Percentiles rank a stretch among this genome's conserved stretches.
These are phyloP conservation scores for Paragyromitra xinjiangensis DNA, from an alignment of 495 filamentous ascomycete genomes.

Conservation along the genomic window DNA sequence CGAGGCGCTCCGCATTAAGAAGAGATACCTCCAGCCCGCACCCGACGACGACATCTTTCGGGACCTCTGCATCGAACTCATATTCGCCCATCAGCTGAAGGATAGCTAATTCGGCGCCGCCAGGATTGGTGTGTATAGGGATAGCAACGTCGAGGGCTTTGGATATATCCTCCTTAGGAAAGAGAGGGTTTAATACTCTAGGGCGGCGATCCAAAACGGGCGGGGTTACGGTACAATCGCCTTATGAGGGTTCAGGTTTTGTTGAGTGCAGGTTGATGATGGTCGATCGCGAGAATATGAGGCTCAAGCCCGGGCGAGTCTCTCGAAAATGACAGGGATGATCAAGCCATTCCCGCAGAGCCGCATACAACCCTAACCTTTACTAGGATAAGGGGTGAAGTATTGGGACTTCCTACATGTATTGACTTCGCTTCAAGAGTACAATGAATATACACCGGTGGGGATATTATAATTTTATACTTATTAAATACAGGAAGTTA, in stretches of 20 bases:
- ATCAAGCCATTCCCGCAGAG: too few relatives aligned
- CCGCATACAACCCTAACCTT: too few relatives aligned
- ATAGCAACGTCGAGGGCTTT: conserved; percentile 2
- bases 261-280: neutral
- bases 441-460: too few relatives aligned
- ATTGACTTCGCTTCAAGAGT: too few relatives aligned
- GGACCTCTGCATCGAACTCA: neutral
- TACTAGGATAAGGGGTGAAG: too few relatives aligned
- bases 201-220: neutral
- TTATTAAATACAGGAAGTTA: too few relatives aligned
- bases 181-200: neutral
- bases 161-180: conserved; percentile 7
- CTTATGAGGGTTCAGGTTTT: neutral
- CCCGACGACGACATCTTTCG: neutral
- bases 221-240: neutral
- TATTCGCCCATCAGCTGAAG: conserved; percentile 3
- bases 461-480: too few relatives aligned
- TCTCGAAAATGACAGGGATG: too few relatives aligned
- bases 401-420: too few relatives aligned
- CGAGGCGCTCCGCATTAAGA: neutral
- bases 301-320: neutral
- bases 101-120: neutral
- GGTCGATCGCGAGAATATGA: neutral
- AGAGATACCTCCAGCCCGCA: neutral
- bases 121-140: neutral